Percentiles rank a stretch among this genome's conserved stretches.
Evolutionary conservation across 305 asterid species (phyloP).

Genomic region (Nicotiana rustica): DNA sequence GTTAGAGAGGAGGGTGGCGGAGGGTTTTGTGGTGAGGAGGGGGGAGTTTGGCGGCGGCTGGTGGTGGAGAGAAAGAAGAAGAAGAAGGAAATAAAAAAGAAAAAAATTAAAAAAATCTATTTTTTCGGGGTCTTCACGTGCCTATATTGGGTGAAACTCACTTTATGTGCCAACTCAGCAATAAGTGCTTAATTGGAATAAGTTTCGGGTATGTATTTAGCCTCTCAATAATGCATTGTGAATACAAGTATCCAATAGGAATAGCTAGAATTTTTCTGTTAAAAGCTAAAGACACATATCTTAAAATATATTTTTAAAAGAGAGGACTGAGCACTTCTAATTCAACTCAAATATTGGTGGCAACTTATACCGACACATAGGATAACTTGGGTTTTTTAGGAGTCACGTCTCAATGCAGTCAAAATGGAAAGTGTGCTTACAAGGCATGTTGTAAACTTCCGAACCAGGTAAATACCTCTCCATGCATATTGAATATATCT

Average conservation of each 20-base stretch:
- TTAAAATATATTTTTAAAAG: background rate
- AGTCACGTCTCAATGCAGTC: background rate
- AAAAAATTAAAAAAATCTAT: too few relatives aligned
- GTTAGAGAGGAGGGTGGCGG: too few relatives aligned
- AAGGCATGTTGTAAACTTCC: background rate
- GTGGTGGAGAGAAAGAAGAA: too few relatives aligned
- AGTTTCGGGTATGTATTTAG: background rate
- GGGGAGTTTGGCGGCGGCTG: too few relatives aligned
- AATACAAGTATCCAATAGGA: background rate
- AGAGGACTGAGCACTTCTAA: background rate
- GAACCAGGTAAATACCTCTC: background rate
- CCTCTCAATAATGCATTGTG: background rate
- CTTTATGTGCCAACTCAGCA: too few relatives aligned
- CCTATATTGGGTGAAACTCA: too few relatives aligned
- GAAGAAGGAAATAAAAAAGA: too few relatives aligned
- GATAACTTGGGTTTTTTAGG: conserved; percentile 12
- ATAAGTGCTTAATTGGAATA: too few relatives aligned
- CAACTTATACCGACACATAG: background rate
- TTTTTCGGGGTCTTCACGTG: too few relatives aligned
- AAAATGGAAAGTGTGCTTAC: background rate
- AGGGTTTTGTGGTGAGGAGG: too few relatives aligned
- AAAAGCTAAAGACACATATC: too few relatives aligned
- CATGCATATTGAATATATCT: conserved; percentile 16
- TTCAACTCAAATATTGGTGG: background rate
- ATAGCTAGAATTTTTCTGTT: background rate